phyloP scores from a whole-genome alignment of 1,284 basidiomycete species.

The Tetrapyrgos nigripes region DNA sequence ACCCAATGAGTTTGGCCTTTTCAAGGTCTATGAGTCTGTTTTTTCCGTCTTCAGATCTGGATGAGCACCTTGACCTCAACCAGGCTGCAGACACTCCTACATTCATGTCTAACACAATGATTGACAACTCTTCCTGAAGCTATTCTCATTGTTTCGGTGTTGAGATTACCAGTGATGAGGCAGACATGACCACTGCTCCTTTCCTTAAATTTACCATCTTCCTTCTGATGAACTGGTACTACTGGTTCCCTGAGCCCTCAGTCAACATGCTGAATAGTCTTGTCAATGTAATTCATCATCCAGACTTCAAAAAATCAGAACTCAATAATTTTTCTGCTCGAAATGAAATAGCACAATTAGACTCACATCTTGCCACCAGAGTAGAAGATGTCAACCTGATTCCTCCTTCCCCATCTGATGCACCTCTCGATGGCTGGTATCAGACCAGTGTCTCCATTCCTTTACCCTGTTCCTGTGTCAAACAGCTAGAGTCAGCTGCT shows the following conservation, averaged over 20 bases:
- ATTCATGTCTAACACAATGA: background rate
- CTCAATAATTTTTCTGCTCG: slow-evolving; percentile 1
- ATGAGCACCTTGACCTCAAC: background rate
- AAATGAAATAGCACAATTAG: background rate
- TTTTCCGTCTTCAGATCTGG: slow-evolving; percentile 2
- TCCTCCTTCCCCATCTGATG: background rate
- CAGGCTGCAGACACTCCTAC: slow-evolving; percentile 1
- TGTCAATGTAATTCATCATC: background rate
- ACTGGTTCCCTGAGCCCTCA: background rate
- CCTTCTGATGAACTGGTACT: slow-evolving; percentile 9
- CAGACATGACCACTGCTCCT: background rate
- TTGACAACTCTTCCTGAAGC: background rate
- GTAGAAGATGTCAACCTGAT: background rate
- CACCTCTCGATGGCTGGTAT: background rate
- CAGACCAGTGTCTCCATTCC: background rate
- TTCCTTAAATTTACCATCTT: background rate
- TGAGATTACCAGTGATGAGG: background rate
- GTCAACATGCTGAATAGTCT: slow-evolving; percentile 4
- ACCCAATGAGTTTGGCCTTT: slow-evolving; percentile 5
- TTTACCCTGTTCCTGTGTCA: background rate
- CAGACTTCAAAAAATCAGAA: background rate
- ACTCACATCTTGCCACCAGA: background rate
- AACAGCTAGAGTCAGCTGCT: background rate
- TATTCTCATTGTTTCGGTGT: background rate
- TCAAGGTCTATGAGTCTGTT: slow-evolving; percentile 4